phyloP scores from a whole-genome alignment of 2,329 filamentous ascomycete species.

The Hirsutella rhossiliensis region DNA sequence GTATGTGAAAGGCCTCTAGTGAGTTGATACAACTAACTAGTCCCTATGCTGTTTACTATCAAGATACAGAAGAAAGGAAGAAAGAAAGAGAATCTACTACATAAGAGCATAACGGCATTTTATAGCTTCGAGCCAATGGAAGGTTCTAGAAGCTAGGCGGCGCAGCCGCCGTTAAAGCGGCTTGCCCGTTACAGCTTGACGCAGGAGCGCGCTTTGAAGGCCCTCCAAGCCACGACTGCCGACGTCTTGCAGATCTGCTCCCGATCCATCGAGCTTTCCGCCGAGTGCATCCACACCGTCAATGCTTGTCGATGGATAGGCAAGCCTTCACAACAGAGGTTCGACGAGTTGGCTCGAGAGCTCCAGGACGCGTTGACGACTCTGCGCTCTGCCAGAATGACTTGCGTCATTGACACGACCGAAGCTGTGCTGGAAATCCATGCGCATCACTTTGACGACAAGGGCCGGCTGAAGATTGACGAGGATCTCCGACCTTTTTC shows the following conservation, averaged over 20 bases:
- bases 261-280: conserved; percentile 10
- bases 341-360: conserved; percentile 9
- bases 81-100: too few relatives aligned
- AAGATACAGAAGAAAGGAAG: too few relatives aligned
- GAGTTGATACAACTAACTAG: too few relatives aligned
- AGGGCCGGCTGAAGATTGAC: conserved; percentile 21
- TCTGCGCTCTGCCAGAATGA: conserved; percentile 14
- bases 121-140: too few relatives aligned
- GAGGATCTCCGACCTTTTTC: conserved; percentile 11
- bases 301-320: conserved; percentile 19
- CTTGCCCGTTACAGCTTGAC: too few relatives aligned
- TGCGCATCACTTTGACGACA: conserved; percentile 26
- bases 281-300: conserved; percentile 12
- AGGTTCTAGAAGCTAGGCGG: too few relatives aligned
- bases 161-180: too few relatives aligned
- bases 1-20: too few relatives aligned
- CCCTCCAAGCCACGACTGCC: conserved; percentile 17
- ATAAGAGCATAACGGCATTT: too few relatives aligned
- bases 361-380: conserved; percentile 11
- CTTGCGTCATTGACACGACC: conserved; percentile 20
- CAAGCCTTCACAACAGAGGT: conserved; percentile 8
- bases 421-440: conserved; percentile 26
- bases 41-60: too few relatives aligned
- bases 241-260: conserved; percentile 13
- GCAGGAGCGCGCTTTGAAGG: conserved; percentile 17